Percentiles rank a stretch among this genome's conserved stretches.
These are phyloP conservation scores for Colletotrichum musae DNA, from an alignment of 2,329 filamentous ascomycete genomes.

Conservation along the genomic window DNA sequence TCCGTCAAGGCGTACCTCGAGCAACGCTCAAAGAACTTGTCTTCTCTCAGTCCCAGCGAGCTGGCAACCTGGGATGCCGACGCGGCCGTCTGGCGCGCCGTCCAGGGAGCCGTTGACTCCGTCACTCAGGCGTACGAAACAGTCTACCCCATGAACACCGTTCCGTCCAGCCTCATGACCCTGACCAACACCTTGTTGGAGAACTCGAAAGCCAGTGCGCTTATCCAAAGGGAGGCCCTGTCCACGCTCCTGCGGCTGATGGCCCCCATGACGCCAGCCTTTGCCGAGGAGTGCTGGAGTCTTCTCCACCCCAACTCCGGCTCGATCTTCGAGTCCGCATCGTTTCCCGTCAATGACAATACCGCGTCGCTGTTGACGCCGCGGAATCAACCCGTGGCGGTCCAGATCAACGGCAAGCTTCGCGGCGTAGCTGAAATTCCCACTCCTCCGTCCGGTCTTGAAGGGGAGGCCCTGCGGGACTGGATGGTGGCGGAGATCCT, in stretches of 20 bases:
- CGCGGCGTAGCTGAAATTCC: slow-evolving; percentile 78
- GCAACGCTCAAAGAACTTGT: slow-evolving; percentile 48
- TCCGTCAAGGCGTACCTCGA: slow-evolving; percentile 53
- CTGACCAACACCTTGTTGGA: slow-evolving; percentile 79
- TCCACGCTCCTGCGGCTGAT: slow-evolving; percentile 77
- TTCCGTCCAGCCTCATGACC: slow-evolving; percentile 86
- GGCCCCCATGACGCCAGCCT: slow-evolving; percentile 84
- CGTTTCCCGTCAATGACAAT: slow-evolving; percentile 73
- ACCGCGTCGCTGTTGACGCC: slow-evolving; percentile 65
- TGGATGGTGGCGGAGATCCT: slow-evolving; percentile 76
- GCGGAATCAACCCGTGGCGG: slow-evolving; percentile 70
- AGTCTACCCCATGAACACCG: slow-evolving; percentile 85
- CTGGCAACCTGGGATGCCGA: slow-evolving; percentile 59
- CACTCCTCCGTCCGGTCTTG: slow-evolving; percentile 59
- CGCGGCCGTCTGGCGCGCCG: slow-evolving; percentile 71
- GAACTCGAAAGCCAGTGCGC: slow-evolving; percentile 55
- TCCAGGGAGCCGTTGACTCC: slow-evolving; percentile 77
- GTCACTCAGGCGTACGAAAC: slow-evolving; percentile 78
- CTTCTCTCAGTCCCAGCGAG: slow-evolving; percentile 47
- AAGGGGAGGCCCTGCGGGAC: slow-evolving; percentile 62
- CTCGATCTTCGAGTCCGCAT: slow-evolving; percentile 61
- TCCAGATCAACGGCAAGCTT: slow-evolving; percentile 87
- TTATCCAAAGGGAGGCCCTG: slow-evolving; percentile 64
- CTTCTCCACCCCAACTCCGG: slow-evolving; percentile 59
- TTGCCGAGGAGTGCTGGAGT: slow-evolving; percentile 86